Base-by-base conservation (phyloP, 768 basidiomycete species). In the Clavulina sp. region DNA sequence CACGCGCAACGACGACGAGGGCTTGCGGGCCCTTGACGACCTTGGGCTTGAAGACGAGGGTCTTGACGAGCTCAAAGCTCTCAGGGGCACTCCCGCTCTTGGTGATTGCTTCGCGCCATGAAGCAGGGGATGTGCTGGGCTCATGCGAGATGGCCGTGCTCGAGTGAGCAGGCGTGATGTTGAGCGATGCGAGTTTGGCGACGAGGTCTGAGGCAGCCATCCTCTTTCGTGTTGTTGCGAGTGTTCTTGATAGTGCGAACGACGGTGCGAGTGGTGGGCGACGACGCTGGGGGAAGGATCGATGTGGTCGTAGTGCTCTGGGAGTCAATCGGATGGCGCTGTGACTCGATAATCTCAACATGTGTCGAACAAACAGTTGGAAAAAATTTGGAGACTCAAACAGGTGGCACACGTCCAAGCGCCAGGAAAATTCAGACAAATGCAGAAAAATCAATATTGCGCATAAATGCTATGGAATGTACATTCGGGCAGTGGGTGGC, bases 1-100 rank as follows among this genome's bases (percentile, higher is more conserved):
- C 88, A 60, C 77, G 72, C 6, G 86, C 85, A 63, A 96, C 74
- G 54, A 92, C 80, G 57, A 96, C 73, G 53, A 96, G 78, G 5
- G 89, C 91, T 49, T 87, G 73, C 1, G 87, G 78, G 0, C 77
- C 74, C 65, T 95, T 95, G n/a, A 89, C 82, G 2, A 89, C 88
- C 67, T 92, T 92, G 30, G 91, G 91, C 63, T 96, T 96, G 80
- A 87, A 93, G 52, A 93, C 81, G 58, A 92, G 80, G 46, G 83
- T 84, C 65, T 89, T 91, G 43, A 46, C 73, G 59, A 86, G 72
- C 63, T 84, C 76, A 60, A 81, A 84, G 18, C 48, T 52, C 16
- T 44, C n/a, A 19, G 58, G 55, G 24, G 57, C 48, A 16, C 70
- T 69, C 44, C 66, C 68, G 1, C 81, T 79, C 23, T 72, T 67